Evolutionary conservation across 768 basidiomycete genomes (phyloP), one percentile per base, ranked within the genome.

Genomic region (Psilocybe sp.): DNA sequence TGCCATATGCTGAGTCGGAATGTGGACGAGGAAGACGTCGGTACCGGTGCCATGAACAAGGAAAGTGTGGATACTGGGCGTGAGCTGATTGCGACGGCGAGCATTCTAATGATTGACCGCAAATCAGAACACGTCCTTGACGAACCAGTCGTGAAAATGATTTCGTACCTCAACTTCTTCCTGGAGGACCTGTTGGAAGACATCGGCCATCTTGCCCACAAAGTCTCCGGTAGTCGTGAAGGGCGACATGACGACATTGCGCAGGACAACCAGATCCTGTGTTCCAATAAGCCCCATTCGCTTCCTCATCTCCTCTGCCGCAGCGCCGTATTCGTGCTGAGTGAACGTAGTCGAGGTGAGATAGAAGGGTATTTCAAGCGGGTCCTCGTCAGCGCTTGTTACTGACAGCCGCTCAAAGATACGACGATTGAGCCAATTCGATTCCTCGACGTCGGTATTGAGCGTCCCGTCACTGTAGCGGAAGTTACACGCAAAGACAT

Each of bases 401-500:
- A 74, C 57, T 9, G 75, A 73, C 6, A 76, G 61, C 20, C 65
- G 59, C 37, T 73, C 61, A 57, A 68, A 73, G 43, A 78, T 66
- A 14, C 65, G 59, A 4, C 54, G 55, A 49, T 75, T 75, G 11
- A 78, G 60, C 44, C 62, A 58, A 47, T 75, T 77, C 5, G 76
- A 73, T 49, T 73, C 71, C 23, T 52, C 64, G 49, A 76, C 59
- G 54, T 44, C 65, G 12, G 38, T 32, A 7, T 28, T 28, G 23
- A 28, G 23, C 23, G 23, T 28, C 3, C 23, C 23, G 11, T 49
- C 49, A 13, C 39, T 47, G 43, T 67, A 49, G 16, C 64, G 61
- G 63, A 76, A 75, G 61, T 78, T 76, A 61, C 67, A 68, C 2
- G 69, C 65, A 49, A 77, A 78, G 1, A 69, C 63, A 49, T 76